phyloP scores from a whole-genome alignment of 768 basidiomycete species.

The Clitopilus passeckerianus region DNA sequence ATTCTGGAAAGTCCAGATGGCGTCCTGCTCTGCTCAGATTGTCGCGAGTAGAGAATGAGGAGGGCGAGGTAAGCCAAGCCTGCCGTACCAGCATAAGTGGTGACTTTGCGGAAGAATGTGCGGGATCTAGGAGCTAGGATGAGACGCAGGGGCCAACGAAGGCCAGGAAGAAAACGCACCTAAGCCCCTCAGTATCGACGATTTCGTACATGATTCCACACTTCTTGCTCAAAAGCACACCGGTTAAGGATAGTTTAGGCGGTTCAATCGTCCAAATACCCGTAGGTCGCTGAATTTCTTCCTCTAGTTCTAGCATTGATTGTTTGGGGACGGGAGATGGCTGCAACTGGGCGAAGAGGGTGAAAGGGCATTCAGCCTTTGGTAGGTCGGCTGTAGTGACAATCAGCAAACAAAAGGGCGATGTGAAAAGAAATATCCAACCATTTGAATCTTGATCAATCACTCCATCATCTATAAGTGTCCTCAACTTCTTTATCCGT shows the following conservation, averaged over 20 bases:
- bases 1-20: constrained; percentile 75
- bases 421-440: constrained; percentile 5
- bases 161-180: constrained; percentile 36
- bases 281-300: constrained; percentile 69
- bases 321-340: constrained; percentile 44
- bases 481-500: constrained; percentile 53
- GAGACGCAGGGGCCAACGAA: constrained; percentile 1
- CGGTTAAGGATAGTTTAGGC: constrained; percentile 56
- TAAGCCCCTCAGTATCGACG: constrained; percentile 61
- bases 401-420: not conserved
- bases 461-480: constrained; percentile 61
- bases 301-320: constrained; percentile 66
- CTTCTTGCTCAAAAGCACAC: constrained; percentile 69
- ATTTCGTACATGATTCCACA: constrained; percentile 76
- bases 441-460: constrained; percentile 48
- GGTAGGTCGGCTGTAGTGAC: constrained; percentile 34
- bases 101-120: constrained; percentile 71
- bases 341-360: constrained; percentile 61
- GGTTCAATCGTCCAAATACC: constrained; percentile 56
- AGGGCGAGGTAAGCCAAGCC: constrained; percentile 62
- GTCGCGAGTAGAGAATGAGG: constrained; percentile 65
- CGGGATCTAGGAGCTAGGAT: constrained; percentile 33
- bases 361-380: constrained; percentile 59
- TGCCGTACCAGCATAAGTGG: constrained; percentile 70
- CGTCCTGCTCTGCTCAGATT: constrained; percentile 71